Base-by-base conservation (phyloP, 805 yeast species). In the Soucietia sequanensis region DNA sequence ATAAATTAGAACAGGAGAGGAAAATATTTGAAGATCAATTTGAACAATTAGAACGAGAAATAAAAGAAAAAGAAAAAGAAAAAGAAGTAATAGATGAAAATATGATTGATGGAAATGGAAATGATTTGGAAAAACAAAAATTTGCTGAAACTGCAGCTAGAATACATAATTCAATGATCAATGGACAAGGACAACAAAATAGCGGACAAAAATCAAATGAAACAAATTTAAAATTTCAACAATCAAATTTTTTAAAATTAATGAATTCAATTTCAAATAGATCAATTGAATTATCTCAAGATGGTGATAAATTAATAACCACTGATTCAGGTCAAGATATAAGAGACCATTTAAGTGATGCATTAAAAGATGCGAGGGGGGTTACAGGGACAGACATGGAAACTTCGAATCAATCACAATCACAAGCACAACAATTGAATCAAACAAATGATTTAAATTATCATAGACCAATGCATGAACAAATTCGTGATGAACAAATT, bases 71-170 rank as follows among this genome's bases (percentile, higher is more conserved):
- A 27, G 45, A 44, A 34, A 11, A 34, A 25, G 35, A 18, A 13
- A 39, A 39, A 16, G 24, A 27, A 22, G 35, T 31, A 20, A 23
- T 19, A 19, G 30, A 33, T 4, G 36, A 13, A 2, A 28, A 28
- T 4, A 24, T 30, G 17, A 18, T 12, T 22, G 13, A 14, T 5
- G 14, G 20, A 23, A 24, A 31, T 7, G 39, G 14, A 4, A 29
- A 41, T 27, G 53, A 52, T 7, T 21, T 31, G 1, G 68, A 63
- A 9, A 62, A 64, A 31, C 60, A 61, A 23, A 47, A 53, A 39
- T 65, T 68, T 52, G 72, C 74, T 8, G 48, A 54, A 29, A 59
- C 70, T 0, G 74, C 74, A 4, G 41, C 54, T 24, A 51, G 58
- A 35, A 69, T 68, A 11, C 58, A 61, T 18, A 38, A 42, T 4